Evolutionary conservation across 2,329 filamentous ascomycete genomes (phyloP), one percentile per base, ranked within the genome.

Genomic region (Arthrobotrys conoides): DNA sequence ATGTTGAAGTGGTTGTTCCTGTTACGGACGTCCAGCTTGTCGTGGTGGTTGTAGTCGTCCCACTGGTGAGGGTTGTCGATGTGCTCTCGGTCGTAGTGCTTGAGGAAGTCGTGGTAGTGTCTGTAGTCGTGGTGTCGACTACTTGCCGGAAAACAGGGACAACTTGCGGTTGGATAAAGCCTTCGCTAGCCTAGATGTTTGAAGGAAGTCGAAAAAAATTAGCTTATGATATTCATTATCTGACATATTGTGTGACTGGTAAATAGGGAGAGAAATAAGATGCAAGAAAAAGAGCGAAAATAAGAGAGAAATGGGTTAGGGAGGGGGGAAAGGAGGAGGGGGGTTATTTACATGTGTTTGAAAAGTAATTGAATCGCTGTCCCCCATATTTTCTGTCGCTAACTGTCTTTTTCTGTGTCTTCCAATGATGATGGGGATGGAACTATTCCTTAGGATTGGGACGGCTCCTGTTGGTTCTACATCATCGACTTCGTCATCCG

Each of bases 361-460:
- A 46, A 78, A 72, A 33, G 51, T 72, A 48, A 72, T 78, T 22
- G 75, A 78, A 44, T 78, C 55, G 63, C 67, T 33, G 49, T 78
- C 33, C 8, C 67, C 61, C 51, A 78, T 78, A 12, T 72, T 71
- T 22, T 78, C 66, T 9, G 75, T 65, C 10, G 68, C 70, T n/a
- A 55, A 46, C 48, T 65, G 36, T 53, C 75, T 67, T 48, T 71
- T 71, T 10, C 12, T 27, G 1, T 67, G 64, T 33, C 57, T 64
- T n/a, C 68, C 75, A 12, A 57, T 72, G 9, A 57, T 64, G 12
- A 61, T 57, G 1, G 68, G 75, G 24, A 64, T 38, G 6, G 61
- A 64, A 20, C 36, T 30, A 24, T 78, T 64, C 24, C 46, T 59
- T 16, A 61, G 30, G 16, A 64, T 16, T 30, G 67, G 68, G 49